Base-by-base conservation (phyloP, 306 rosid genomes). In the Luffa aegyptiaca region DNA sequence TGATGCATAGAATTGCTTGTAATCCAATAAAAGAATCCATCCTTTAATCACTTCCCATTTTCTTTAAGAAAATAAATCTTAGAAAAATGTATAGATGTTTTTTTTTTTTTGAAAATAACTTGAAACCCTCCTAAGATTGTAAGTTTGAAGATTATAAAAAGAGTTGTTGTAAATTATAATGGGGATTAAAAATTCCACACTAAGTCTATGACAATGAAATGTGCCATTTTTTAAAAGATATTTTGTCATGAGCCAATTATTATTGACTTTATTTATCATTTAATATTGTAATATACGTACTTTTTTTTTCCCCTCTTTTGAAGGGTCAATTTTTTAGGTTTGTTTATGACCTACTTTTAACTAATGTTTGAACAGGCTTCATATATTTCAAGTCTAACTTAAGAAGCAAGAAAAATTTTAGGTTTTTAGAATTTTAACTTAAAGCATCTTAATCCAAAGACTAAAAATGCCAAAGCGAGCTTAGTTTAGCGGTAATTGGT, bases 11-110 rank as follows among this genome's bases (percentile, higher is more conserved):
- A 58, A 70, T 71, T 71, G 39, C 58, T 71, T 71, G 77, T 11
- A 9, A 21, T 71, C 77, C 57, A 71, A 71, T 71, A 71, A 71
- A 71, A 71, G 77, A 71, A 71, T 46, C 56, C 39, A 26, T n/a
- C 57, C 39, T 41, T 71, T 26, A 71, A 71, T 46, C 57, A 46
- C 58, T 71, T 45, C 20, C 77, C 10, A 5, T 71, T 71, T 71
- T 71, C 77, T 46, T 26, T 26, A 45, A 0, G 31, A 71, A 71
- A 71, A 14, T 46, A 46, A 0, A 41, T 41, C 10, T 71, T 1
- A 5, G 3, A 21, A 10, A 41, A 0, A 41, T 2, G 10, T 70
- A 45, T 20, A n/a, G 14, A 71, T 71, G 4, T 1, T 61, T 58
- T n/a, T 31, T 31, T 14, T 10, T 0, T 2, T 18, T 3, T 61